Percentiles rank a stretch among this genome's conserved stretches.
phyloP scores from a whole-genome alignment of 768 basidiomycete genomes.

The Tylopilus rubrobrunneus region DNA sequence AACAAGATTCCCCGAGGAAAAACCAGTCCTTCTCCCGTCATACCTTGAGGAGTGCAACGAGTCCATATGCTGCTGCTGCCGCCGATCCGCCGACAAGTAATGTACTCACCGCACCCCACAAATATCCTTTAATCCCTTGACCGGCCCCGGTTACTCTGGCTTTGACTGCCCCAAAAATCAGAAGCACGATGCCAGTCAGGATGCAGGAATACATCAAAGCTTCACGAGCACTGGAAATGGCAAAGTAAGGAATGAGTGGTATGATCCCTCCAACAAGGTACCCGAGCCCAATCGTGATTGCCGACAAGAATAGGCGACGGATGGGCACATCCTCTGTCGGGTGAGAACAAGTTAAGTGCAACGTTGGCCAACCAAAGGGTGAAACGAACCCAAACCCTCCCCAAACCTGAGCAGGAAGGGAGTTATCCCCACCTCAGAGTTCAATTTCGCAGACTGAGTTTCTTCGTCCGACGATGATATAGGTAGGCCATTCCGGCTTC shows the following conservation, averaged over 20 bases:
- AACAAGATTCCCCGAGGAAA: neutral
- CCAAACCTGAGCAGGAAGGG: conserved; percentile 96
- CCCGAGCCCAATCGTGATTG: conserved; percentile 92
- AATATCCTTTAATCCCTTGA: conserved; percentile 57
- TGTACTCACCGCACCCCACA: conserved; percentile 86
- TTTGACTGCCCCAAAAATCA: conserved; percentile 90
- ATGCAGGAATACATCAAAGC: conserved; percentile 72
- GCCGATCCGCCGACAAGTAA: conserved; percentile 88
- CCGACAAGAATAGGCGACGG: conserved; percentile 80
- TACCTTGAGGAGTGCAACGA: conserved; percentile 50
- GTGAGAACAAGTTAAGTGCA: neutral
- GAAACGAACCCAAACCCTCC: conserved; percentile 73
- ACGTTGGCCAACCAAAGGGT: neutral
- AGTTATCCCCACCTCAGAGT: conserved; percentile 79
- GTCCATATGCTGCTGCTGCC: conserved; percentile 67
- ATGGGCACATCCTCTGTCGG: conserved; percentile 81
- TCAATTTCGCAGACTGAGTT: conserved; percentile 56
- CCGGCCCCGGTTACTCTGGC: conserved; percentile 85
- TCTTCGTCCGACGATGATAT: conserved; percentile 47
- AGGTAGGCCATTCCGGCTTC: conserved; percentile 4
- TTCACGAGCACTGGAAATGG: conserved; percentile 64
- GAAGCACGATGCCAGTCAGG: conserved; percentile 79
- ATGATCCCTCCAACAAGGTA: conserved; percentile 93
- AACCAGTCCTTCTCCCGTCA: neutral
- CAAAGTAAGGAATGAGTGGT: conserved; percentile 91